These are phyloP conservation scores for Sequoia sempervirens DNA, from an alignment of 75 land plant species.

Conservation along the genomic window DNA sequence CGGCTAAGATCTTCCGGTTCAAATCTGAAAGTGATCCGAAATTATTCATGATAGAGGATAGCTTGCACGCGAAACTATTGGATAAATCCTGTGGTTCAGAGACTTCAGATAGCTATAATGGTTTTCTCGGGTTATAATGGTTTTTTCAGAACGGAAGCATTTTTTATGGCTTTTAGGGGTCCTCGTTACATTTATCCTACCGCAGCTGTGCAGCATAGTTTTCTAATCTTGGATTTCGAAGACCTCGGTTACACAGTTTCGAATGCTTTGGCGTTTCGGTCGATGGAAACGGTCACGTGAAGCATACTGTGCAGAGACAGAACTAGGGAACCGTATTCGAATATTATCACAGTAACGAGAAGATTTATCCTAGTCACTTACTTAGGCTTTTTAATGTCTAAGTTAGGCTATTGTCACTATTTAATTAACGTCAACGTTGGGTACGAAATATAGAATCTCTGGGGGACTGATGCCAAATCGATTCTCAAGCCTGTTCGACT, in stretches of 20 bases:
- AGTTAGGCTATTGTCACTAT: neutral
- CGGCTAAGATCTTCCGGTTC: neutral
- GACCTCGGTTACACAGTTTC: neutral
- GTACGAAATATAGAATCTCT: neutral
- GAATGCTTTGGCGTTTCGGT: neutral
- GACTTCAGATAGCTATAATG: neutral
- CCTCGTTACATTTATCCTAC: neutral
- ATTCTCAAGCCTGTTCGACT: neutral
- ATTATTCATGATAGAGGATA: neutral
- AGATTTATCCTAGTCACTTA: neutral
- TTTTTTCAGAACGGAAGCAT: neutral
- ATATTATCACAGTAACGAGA: neutral
- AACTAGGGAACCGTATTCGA: constrained; percentile 2
- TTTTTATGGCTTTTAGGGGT: neutral
- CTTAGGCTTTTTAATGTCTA: neutral
- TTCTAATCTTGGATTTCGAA: neutral
- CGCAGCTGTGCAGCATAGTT: neutral
- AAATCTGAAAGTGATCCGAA: neutral
- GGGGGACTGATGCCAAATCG: neutral
- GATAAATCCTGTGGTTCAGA: neutral
- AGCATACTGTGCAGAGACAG: neutral
- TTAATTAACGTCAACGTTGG: neutral
- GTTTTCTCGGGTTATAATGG: neutral
- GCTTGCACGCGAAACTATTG: neutral
- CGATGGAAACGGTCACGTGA: constrained; percentile 4